phyloP scores from a whole-genome alignment of 805 yeast genomes.

The Ogataea polymorpha region DNA sequence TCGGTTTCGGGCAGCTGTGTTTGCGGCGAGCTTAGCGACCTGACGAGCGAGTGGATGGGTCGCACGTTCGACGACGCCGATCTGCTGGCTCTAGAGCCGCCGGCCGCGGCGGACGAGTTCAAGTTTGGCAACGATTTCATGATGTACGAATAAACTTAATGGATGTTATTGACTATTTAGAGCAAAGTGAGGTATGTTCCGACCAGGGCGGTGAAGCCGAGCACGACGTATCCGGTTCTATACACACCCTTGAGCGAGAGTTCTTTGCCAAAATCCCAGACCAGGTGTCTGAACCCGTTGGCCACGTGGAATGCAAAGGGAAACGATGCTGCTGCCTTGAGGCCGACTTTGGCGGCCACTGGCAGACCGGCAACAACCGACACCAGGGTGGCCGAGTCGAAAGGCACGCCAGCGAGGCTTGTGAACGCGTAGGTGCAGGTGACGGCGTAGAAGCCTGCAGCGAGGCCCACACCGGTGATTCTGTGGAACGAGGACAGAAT shows the following conservation, averaged over 20 bases:
- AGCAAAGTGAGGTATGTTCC: constrained; percentile 58
- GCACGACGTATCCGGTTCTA: constrained; percentile 84
- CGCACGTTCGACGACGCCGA: constrained; percentile 9
- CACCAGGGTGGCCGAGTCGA: constrained; percentile 53
- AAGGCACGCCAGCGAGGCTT: constrained; percentile 56
- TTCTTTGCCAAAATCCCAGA: constrained; percentile 88
- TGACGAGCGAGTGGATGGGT: constrained; percentile 7
- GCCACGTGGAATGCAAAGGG: constrained; percentile 85
- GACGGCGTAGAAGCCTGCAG: constrained; percentile 72
- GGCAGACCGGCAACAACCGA: constrained; percentile 63
- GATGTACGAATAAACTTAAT: constrained; percentile 18
- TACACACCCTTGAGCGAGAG: constrained; percentile 83
- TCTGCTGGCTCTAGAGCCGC: constrained; percentile 1
- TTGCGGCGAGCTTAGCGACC: constrained; percentile 5
- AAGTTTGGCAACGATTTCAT: constrained; percentile 20
- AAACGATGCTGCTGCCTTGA: constrained; percentile 70
- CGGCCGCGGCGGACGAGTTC: constrained; percentile 6
- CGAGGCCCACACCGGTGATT: constrained; percentile 81
- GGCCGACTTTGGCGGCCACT: constrained; percentile 51
- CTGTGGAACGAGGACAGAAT: constrained; percentile 79
- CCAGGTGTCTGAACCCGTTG: constrained; percentile 89
- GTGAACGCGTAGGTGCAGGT: constrained; percentile 73
- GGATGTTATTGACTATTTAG: constrained; percentile 13
- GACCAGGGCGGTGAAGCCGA: constrained; percentile 57
- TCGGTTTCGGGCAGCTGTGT: constrained; percentile 2